These are phyloP conservation scores for Taphrina flavorubra DNA, from an alignment of 1,139 yeast species.

Conservation along the genomic window DNA sequence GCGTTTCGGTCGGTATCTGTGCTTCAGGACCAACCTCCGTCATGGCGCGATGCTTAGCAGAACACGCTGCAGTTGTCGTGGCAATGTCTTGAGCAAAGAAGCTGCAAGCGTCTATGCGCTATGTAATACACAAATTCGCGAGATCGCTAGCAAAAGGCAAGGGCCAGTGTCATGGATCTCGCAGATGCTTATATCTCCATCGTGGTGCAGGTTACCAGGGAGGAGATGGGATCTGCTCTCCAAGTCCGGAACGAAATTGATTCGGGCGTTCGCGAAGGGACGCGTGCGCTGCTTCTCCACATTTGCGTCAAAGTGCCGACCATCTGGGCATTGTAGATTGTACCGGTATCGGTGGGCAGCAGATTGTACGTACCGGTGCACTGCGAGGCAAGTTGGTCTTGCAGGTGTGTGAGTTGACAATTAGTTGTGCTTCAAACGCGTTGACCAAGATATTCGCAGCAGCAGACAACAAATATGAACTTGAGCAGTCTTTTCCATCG, in stretches of 20 bases:
- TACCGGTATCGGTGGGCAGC: too few relatives aligned
- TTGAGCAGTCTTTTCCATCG: constrained; percentile 25
- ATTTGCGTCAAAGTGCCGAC: neutral
- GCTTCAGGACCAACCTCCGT: neutral
- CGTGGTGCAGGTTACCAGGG: neutral
- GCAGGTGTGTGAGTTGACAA: neutral
- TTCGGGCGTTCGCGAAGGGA: constrained; percentile 3
- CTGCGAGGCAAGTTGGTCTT: too few relatives aligned
- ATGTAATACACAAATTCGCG: too few relatives aligned
- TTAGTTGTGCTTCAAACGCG: neutral
- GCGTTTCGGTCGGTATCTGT: neutral
- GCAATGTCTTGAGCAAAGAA: too few relatives aligned
- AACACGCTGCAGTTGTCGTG: too few relatives aligned
- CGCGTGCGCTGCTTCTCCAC: constrained; percentile 9
- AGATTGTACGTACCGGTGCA: too few relatives aligned
- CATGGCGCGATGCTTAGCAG: neutral
- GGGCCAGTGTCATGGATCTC: too few relatives aligned
- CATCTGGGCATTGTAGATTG: too few relatives aligned
- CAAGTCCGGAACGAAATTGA: constrained; percentile 10
- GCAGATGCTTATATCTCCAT: too few relatives aligned
- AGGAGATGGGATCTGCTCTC: constrained; percentile 13
- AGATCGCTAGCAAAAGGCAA: too few relatives aligned
- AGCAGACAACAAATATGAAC: constrained; percentile 12
- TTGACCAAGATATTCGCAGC: neutral
- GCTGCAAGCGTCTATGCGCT: too few relatives aligned